Evolutionary conservation across 768 basidiomycete species (phyloP).

Genomic region (Sarcodon aspratus): DNA sequence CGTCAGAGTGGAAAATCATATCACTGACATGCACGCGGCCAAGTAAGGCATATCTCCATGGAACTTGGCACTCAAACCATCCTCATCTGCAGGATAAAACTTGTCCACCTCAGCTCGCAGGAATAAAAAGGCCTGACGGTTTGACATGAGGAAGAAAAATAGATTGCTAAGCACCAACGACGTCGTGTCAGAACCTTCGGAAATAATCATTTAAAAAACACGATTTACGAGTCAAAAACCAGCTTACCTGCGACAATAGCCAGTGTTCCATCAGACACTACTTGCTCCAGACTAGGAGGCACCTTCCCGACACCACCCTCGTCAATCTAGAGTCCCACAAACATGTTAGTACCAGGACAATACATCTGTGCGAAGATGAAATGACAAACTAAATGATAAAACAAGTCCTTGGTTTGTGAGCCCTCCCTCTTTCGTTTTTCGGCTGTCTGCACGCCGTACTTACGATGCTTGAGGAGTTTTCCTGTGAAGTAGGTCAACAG

Average conservation of each 20-base stretch:
- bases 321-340: constrained; percentile 3
- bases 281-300: background rate
- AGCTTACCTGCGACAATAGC: background rate
- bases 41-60: constrained; percentile 6
- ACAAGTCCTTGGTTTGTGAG: constrained; percentile 10
- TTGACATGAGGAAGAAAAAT: constrained; percentile 12
- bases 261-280: constrained; percentile 4
- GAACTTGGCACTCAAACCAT: constrained; percentile 1
- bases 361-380: background rate
- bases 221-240: background rate
- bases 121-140: constrained; percentile 7
- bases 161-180: constrained; percentile 11
- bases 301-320: constrained; percentile 4
- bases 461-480: constrained; percentile 10
- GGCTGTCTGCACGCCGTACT: constrained; percentile 8
- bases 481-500: background rate
- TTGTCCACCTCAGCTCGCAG: constrained; percentile 15
- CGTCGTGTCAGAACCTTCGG: constrained; percentile 17
- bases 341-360: background rate
- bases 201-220: background rate
- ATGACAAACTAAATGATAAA: constrained; percentile 1
- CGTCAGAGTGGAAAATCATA: no score
- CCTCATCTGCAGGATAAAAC: constrained; percentile 9
- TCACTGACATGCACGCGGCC: constrained; percentile 10
- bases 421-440: constrained; percentile 10